Conservation (phyloP, 129 eudicot genomes). For the Helianthus annuus region HanXRQr2.0-SUNRISE NC_035436.2:163355387-163355886, state of each 20-base stretch:
- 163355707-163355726: slow-evolving; percentile 71
- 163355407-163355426: slow-evolving; percentile 86
- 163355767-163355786: slow-evolving; percentile 8
- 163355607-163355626: background rate
- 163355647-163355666: no score
- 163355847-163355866: slow-evolving; percentile 46
- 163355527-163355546: slow-evolving; percentile 41
- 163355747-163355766: slow-evolving; percentile 73
- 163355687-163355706: background rate
- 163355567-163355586: slow-evolving; percentile 76
- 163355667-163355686: no score
- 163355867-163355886: slow-evolving; percentile 57
- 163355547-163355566: slow-evolving; percentile 79
- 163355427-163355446: slow-evolving; percentile 88
- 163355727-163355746: slow-evolving; percentile 46
- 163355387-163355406: slow-evolving; percentile 55
- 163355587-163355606: slow-evolving; percentile 1
- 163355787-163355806: slow-evolving; percentile 20
- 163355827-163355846: slow-evolving; percentile 1
- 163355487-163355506: slow-evolving; percentile 67
- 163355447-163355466: slow-evolving; percentile 24
- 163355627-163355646: no score
- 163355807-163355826: background rate
- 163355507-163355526: slow-evolving; percentile 36
- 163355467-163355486: slow-evolving; percentile 60